A percentile compares a stretch with the other conserved stretches of the same genome.
Conservation (phyloP, 768 basidiomycete species). For the Russula vinacea region DNA sequence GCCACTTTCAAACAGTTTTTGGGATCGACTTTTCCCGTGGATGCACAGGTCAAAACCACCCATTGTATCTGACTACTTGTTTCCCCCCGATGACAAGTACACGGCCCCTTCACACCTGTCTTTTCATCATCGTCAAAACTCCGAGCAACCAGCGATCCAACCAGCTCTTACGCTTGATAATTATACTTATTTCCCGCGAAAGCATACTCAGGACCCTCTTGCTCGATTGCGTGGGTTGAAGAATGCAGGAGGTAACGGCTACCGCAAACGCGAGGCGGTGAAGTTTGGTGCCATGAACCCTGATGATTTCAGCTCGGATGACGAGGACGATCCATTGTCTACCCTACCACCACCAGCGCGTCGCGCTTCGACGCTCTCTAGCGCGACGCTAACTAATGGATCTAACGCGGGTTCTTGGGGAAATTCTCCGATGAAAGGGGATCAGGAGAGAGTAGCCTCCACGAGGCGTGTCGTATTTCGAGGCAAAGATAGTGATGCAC, state of each 20-base stretch:
- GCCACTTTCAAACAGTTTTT: conserved; percentile 48
- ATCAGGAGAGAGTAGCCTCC: conserved; percentile 27
- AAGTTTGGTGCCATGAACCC: conserved; percentile 38
- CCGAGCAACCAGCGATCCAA: neutral
- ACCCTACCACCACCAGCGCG: conserved; percentile 20
- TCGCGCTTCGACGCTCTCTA: conserved; percentile 29
- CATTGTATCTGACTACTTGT: conserved; percentile 6
- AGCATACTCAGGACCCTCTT: conserved; percentile 11
- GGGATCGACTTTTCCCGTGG: conserved; percentile 47
- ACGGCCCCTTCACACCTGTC: conserved; percentile 11
- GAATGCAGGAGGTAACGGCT: conserved; percentile 29
- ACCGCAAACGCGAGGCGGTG: conserved; percentile 45
- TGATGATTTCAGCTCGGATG: conserved; percentile 46
- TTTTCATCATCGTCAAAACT: conserved; percentile 9
- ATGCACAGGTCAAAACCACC: conserved; percentile 20
- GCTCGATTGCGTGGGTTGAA: conserved; percentile 17
- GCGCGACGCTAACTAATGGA: conserved; percentile 33
- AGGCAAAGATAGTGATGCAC: conserved; percentile 21
- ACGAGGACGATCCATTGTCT: conserved; percentile 39
- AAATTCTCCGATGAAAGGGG: conserved; percentile 29
- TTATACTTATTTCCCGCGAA: conserved; percentile 6
- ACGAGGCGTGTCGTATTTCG: conserved; percentile 18
- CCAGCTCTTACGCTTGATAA: conserved; percentile 8
- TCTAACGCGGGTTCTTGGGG: conserved; percentile 8
- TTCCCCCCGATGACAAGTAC: conserved; percentile 19